Conservation (phyloP, 805 yeast species). For the Teunomyces stri region DNA sequence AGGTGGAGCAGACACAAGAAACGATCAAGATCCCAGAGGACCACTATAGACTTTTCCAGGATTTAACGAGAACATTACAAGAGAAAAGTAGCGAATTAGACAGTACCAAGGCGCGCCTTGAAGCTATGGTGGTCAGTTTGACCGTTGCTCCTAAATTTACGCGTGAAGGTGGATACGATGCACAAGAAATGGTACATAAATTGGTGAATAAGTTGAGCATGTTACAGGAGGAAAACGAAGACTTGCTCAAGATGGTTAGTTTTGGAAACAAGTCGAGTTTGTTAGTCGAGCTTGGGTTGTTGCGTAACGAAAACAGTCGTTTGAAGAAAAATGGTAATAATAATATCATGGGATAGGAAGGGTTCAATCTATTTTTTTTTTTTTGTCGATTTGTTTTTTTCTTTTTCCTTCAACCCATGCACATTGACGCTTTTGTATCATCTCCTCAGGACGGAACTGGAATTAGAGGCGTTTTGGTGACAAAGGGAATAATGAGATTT, state of each 20-base stretch:
- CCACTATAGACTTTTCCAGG: slow-evolving; percentile 47
- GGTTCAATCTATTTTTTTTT: not conserved
- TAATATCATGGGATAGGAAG: not conserved
- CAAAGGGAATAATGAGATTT: no score
- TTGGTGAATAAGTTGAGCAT: slow-evolving; percentile 59
- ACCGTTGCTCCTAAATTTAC: slow-evolving; percentile 31
- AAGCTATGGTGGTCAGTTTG: slow-evolving; percentile 46
- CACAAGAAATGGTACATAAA: slow-evolving; percentile 72
- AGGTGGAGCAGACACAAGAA: slow-evolving; percentile 6
- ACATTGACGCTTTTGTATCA: not conserved
- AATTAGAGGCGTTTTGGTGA: not conserved
- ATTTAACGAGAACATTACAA: slow-evolving; percentile 46
- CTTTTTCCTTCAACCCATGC: not conserved
- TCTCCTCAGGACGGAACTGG: not conserved
- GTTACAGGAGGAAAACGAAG: slow-evolving; percentile 67
- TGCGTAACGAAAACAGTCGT: slow-evolving; percentile 40
- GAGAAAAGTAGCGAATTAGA: slow-evolving; percentile 48
- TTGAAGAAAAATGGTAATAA: slow-evolving; percentile 4
- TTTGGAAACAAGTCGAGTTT: slow-evolving; percentile 74
- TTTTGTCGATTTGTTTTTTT: not conserved
- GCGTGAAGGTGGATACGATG: slow-evolving; percentile 63
- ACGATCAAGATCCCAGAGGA: slow-evolving; percentile 37
- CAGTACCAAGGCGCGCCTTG: slow-evolving; percentile 62
- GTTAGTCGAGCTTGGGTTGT: slow-evolving; percentile 63
- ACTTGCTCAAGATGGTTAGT: slow-evolving; percentile 65